Evolutionary conservation across 2,329 filamentous ascomycete genomes (phyloP), one percentile per base, ranked within the genome.

Genomic region (Allantophomopsis cytisporea): DNA sequence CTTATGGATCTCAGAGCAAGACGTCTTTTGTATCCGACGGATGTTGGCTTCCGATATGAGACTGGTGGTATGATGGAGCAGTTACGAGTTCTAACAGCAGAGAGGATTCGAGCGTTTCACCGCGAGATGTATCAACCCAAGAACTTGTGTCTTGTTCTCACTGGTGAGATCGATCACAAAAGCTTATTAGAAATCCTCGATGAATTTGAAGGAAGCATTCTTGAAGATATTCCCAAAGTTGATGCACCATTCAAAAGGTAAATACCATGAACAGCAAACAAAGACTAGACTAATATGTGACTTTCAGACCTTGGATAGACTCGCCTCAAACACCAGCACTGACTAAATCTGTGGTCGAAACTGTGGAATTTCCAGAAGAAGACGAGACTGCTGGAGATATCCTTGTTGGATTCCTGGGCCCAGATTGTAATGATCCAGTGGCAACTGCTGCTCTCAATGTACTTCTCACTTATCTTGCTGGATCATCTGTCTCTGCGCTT

Each of bases 21-120:
- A 32, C 76, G 84, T 2, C 65, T 91, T 35, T 66, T 94, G 30
- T 98, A 96, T 51, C 88, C 88, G 0, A 77, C 91, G 57, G 82
- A 84, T 36, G 77, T 93, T 40, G 91, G 91, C 2, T 98, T 95
- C 56, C 80, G 89, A 42, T 96, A 95, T 50, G 91, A 98, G 61
- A 98, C 91, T n/a, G 91, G 91, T 11, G 91, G 91, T 12, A 86
- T 95, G 80, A 93, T 93, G 65, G 85, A 94, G 51, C 82, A 87
- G 28, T 69, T 98, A 37, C 79, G 91, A 33, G 77, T 87, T 3
- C 65, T 98, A 36, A 91, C 86, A 0, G 78, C 87, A 2, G 83
- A 95, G 39, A 79, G 87, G 31, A 98, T 98, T 48, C 80, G 91
- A n/a, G 76, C 80, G 42, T 98, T 96, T 53, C 91, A 98, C 59